Conservation (phyloP, 202 grass and related monocot genomes). For the Hordeum pubiflorum region DNA sequence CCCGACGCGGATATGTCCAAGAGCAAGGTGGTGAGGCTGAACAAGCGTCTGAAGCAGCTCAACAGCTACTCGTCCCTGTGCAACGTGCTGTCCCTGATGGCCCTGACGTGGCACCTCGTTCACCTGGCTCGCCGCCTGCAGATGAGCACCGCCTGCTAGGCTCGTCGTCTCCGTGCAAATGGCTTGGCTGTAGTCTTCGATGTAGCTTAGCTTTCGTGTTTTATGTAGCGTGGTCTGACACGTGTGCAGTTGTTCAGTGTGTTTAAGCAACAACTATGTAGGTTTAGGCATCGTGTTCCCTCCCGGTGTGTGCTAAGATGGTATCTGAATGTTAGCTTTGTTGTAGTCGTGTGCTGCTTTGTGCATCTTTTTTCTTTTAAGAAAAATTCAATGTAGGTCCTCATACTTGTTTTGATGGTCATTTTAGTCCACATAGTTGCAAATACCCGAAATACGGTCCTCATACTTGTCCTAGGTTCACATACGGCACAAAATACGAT, state of each 20-base stretch:
- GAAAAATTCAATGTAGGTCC: too few species aligned
- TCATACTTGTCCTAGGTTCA: too few species aligned
- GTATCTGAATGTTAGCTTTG: not conserved
- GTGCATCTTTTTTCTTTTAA: too few species aligned
- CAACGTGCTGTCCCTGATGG: slow-evolving; percentile 64
- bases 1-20: slow-evolving; percentile 37
- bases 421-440: too few species aligned
- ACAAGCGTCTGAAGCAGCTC: slow-evolving; percentile 46
- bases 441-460: too few species aligned
- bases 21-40: slow-evolving; percentile 35
- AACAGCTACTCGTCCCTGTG: slow-evolving; percentile 72
- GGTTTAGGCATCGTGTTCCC: not conserved
- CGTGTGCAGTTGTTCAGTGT: not conserved
- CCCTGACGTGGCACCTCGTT: slow-evolving; percentile 75
- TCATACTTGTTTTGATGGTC: too few species aligned
- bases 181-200: not conserved
- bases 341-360: too few species aligned
- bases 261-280: not conserved
- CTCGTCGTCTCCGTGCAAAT: not conserved
- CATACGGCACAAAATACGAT: too few species aligned
- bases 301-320: not conserved
- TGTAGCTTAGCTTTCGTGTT: not conserved
- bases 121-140: slow-evolving; percentile 59
- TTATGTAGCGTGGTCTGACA: not conserved
- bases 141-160: slow-evolving; percentile 20